phyloP scores from a whole-genome alignment of 1,284 basidiomycete species.

The Puccinia brachypodii region DNA sequence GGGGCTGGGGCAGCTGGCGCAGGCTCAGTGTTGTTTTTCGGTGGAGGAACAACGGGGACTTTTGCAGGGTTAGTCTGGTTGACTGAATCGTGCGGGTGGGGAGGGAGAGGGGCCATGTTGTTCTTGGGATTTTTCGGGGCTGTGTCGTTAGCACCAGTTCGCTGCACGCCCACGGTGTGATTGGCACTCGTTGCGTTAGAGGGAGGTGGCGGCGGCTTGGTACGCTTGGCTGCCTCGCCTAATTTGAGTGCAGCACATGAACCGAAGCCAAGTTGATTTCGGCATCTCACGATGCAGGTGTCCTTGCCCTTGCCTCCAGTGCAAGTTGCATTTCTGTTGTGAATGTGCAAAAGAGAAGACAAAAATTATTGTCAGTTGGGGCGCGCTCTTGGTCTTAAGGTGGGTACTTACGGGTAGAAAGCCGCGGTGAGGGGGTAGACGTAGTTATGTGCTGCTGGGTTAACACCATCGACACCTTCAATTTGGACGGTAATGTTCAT shows the following conservation, averaged over 20 bases:
- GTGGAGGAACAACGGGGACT: neutral
- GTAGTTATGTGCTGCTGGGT: conserved; percentile 37
- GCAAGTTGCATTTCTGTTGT: conserved; percentile 30
- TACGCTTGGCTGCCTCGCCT: neutral
- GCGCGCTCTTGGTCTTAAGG: neutral
- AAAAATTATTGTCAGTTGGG: neutral
- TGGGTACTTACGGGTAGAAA: conserved; percentile 30
- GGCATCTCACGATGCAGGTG: conserved; percentile 45
- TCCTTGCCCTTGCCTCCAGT: conserved; percentile 29
- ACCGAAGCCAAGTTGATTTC: conserved; percentile 44
- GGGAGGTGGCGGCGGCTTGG: neutral
- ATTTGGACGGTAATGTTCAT: conserved; percentile 44
- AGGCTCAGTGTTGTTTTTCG: neutral
- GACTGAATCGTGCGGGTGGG: neutral
- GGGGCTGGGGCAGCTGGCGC: neutral
- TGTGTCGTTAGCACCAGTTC: neutral
- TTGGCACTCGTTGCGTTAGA: neutral
- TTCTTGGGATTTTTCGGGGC: neutral
- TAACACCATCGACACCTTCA: conserved; percentile 41
- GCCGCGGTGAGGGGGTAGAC: conserved; percentile 39
- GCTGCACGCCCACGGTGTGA: neutral
- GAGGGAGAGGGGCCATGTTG: neutral
- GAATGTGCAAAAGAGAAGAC: neutral
- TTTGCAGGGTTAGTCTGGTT: neutral
- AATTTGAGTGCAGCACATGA: conserved; percentile 47